A percentile compares a stretch with the other conserved stretches of the same genome.
Conservation (phyloP, 805 yeast species). For the Ogataea kodamae region DNA sequence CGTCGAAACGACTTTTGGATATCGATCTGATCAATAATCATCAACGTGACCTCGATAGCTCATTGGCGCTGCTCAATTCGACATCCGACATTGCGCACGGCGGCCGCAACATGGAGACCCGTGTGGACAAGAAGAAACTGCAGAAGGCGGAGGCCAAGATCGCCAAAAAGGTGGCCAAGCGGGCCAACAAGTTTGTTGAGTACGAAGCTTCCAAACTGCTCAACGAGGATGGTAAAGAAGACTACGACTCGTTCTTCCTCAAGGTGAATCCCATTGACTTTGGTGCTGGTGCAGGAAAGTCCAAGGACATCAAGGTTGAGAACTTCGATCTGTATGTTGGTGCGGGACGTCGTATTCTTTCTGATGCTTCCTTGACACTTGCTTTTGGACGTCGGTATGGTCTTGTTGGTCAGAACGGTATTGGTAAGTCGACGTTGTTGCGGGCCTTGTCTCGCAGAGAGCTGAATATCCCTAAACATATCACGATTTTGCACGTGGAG, state of each 20-base stretch:
- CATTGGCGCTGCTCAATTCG: constrained; percentile 74
- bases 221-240: constrained; percentile 57
- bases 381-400: constrained; percentile 95
- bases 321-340: constrained; percentile 94
- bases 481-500: constrained; percentile 93
- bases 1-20: constrained; percentile 81
- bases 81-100: constrained; percentile 84
- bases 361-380: constrained; percentile 81
- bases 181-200: constrained; percentile 72
- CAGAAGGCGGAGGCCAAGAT: constrained; percentile 97
- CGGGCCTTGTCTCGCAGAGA: constrained; percentile 93
- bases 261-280: constrained; percentile 93
- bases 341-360: constrained; percentile 87
- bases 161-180: constrained; percentile 94
- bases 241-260: constrained; percentile 92
- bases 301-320: constrained; percentile 94
- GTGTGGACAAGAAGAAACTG: constrained; percentile 94
- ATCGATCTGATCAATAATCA: constrained; percentile 66
- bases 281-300: constrained; percentile 87
- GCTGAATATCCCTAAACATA: constrained; percentile 88
- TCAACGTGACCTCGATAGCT: constrained; percentile 70
- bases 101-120: constrained; percentile 86
- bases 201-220: constrained; percentile 94
- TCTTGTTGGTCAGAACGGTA: constrained; percentile 98
- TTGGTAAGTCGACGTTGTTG: constrained; percentile 93